These are phyloP conservation scores for Talaromyces sp. DNA, from an alignment of 2,329 filamentous ascomycete genomes.

Conservation along the genomic window DNA sequence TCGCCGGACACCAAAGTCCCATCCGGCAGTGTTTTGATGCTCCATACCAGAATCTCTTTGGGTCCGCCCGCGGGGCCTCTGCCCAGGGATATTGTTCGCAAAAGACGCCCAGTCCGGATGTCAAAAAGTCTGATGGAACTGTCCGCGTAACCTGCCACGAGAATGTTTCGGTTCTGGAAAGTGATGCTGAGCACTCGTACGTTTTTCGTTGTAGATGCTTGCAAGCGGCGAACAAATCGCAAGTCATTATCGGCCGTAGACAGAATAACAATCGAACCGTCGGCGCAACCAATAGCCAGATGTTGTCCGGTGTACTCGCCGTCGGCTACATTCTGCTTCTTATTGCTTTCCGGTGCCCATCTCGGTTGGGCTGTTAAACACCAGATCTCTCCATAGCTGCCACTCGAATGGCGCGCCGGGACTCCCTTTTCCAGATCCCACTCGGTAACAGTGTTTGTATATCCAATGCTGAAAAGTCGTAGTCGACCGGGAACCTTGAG, in stretches of 20 bases:
- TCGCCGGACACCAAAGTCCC: constrained; percentile 93
- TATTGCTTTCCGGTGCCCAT: constrained; percentile 34
- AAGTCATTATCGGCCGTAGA: constrained; percentile 81
- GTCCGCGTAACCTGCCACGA: constrained; percentile 92
- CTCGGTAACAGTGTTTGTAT: constrained; percentile 85
- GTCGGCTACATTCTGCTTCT: constrained; percentile 31
- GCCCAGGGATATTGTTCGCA: constrained; percentile 81
- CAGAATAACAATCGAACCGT: constrained; percentile 82
- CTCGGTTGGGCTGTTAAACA: constrained; percentile 83
- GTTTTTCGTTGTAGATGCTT: constrained; percentile 69
- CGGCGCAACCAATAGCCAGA: constrained; percentile 82
- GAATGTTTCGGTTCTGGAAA: constrained; percentile 77
- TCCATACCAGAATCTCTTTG: constrained; percentile 87
- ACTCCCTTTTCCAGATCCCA: constrained; percentile 82
- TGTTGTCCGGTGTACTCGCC: constrained; percentile 49
- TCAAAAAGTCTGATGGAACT: constrained; percentile 91
- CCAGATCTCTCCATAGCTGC: constrained; percentile 95
- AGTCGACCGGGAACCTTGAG: constrained; percentile 63
- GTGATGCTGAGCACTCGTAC: constrained; percentile 84
- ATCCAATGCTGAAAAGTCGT: constrained; percentile 92
- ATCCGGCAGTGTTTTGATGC: constrained; percentile 78
- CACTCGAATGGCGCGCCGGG: constrained; percentile 75
- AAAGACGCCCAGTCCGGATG: constrained; percentile 66
- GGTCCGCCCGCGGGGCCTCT: constrained; percentile 69
- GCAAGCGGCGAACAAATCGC: constrained; percentile 69